Evolutionary conservation across 345 rosid genomes (phyloP), one percentile per base, ranked within the genome.

Genomic region (Mangifera indica): DNA sequence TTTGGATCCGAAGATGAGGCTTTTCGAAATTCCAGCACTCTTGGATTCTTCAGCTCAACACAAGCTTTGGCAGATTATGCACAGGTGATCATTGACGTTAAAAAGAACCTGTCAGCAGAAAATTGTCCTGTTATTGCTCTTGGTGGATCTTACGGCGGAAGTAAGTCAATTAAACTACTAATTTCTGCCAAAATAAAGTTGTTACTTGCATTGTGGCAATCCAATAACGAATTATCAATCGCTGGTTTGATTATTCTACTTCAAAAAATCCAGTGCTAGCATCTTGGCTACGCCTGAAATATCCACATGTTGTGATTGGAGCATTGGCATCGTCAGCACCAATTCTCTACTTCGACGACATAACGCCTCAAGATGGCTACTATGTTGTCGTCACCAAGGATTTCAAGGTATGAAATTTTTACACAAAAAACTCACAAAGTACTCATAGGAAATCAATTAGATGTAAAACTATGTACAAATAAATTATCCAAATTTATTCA

Each of bases 31-130:
- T 7, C 81, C 0, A 66, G 68, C 37, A 77, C 73, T 14, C 74
- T 80, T 25, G 78, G 83, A 25, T 80, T 66, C 67, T 56, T 81
- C 12, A 81, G 78, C 44, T 77, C 81, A 7, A 29, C 69, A 48
- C 84, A 77, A 62, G 84, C 81, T 46, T 58, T 77, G 60, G 84
- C 78, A 60, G 81, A 77, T 66, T 81, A 71, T 32, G 84, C 81
- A 3, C 74, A 81, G 34, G 2, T 77, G 51, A 77, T 74, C 14
- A 42, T 48, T 5, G 71, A 81, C n/a, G 55, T 81, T 18, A 74
- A 74, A 72, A 74, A 74, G 29, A 74, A 70, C 18, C 65, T 74
- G n/a, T 69, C 77, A 15, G 73, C 78, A 42, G 66, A 73, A 55
- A 45, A 70, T 60, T 80, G 66, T 22, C 78, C 83, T 0, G 76